Conservation (phyloP, 1,139 yeast species). For the Debaryomycetaceae sp. region DNA sequence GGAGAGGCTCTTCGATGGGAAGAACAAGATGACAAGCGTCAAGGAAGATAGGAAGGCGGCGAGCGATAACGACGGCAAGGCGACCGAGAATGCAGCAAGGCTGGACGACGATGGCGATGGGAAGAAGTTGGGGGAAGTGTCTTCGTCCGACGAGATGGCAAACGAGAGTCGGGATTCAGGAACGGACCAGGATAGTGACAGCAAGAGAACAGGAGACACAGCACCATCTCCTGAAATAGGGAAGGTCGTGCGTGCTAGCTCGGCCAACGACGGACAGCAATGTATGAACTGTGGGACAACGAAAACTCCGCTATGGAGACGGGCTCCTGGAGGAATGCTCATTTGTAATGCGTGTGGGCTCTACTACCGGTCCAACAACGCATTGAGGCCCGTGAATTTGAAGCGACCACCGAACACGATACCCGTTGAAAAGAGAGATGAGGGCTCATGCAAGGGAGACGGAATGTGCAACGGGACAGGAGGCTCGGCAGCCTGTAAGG, state of each 20-base stretch:
- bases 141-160: neutral
- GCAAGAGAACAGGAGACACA: neutral
- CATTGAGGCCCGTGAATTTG: conserved; percentile 57
- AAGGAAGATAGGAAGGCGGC: neutral
- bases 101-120: neutral
- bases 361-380: conserved; percentile 50
- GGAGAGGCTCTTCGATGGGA: neutral
- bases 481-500: conserved; percentile 73
- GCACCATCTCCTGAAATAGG: neutral
- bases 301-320: conserved; percentile 65
- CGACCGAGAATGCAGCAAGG: neutral
- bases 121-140: neutral
- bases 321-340: conserved; percentile 63
- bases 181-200: neutral
- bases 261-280: conserved; percentile 35
- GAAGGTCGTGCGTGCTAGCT: neutral
- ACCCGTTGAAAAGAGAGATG: conserved; percentile 29
- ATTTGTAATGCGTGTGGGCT: conserved; percentile 75
- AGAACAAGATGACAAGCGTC: neutral
- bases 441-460: conserved; percentile 77
- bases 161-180: neutral
- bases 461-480: conserved; percentile 88
- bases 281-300: conserved; percentile 70
- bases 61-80: neutral
- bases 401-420: conserved; percentile 66